Conservation (phyloP, 2,329 filamentous ascomycete genomes). For the Colletotrichum siamense region DNA sequence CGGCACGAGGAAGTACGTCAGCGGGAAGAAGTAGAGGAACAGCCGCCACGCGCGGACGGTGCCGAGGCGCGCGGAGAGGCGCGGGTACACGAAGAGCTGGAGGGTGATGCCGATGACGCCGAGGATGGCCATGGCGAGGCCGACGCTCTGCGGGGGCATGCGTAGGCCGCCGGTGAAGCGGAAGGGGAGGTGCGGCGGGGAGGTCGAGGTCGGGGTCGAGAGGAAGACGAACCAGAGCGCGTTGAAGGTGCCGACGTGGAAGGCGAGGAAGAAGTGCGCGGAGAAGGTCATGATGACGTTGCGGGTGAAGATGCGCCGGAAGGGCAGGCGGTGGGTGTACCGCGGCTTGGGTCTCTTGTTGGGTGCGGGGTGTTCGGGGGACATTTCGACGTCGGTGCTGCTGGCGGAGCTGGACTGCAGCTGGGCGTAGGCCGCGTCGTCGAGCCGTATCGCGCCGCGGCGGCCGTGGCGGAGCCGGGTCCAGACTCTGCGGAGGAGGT, state of each 20-base stretch:
- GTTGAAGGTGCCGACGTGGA: conserved; percentile 79
- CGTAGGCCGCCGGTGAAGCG: conserved; percentile 78
- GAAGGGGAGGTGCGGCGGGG: conserved; percentile 53
- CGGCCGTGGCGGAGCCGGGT: conserved; percentile 7
- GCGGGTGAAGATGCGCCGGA: conserved; percentile 59
- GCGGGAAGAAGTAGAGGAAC: conserved; percentile 73
- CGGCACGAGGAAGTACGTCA: conserved; percentile 73
- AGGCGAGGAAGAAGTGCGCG: conserved; percentile 72
- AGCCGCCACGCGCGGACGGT: conserved; percentile 71
- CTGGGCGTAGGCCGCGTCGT: conserved; percentile 33
- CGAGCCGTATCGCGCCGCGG: neutral
- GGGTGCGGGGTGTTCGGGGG: conserved; percentile 23
- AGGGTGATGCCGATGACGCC: conserved; percentile 77
- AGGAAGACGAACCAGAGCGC: conserved; percentile 79
- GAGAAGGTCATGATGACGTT: conserved; percentile 62
- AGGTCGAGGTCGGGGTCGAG: conserved; percentile 60
- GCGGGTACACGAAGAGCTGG: conserved; percentile 75
- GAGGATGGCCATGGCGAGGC: conserved; percentile 79
- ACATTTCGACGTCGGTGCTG: conserved; percentile 33
- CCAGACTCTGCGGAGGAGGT: conserved; percentile 30
- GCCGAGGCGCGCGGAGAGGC: conserved; percentile 69
- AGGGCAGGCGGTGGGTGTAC: conserved; percentile 54
- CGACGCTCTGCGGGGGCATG: conserved; percentile 73
- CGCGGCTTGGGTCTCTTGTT: conserved; percentile 29
- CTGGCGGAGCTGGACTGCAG: conserved; percentile 34